Percentiles rank a stretch among this genome's conserved stretches.
These are phyloP conservation scores for Apiotrichum siamense DNA, from an alignment of 1,284 basidiomycete genomes.

Conservation along the genomic window DNA sequence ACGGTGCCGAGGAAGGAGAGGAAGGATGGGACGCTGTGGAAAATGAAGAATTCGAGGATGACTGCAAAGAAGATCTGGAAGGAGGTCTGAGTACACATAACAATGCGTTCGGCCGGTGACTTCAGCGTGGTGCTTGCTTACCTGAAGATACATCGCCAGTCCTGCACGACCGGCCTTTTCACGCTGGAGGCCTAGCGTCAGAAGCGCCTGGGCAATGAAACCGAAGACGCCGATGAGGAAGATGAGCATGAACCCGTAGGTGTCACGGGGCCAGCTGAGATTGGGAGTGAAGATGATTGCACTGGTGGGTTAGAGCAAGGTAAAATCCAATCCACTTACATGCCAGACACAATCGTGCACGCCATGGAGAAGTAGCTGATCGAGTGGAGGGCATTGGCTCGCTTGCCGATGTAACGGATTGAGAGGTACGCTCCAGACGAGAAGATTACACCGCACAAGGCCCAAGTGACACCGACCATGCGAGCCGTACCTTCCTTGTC, in stretches of 20 bases:
- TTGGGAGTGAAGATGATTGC: constrained; percentile 17
- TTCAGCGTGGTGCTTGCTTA: too few species aligned
- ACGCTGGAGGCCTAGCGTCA: constrained; percentile 45
- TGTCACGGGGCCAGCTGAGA: constrained; percentile 11
- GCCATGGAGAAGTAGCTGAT: constrained; percentile 62
- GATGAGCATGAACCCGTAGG: constrained; percentile 24
- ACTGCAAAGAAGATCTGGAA: constrained; percentile 42
- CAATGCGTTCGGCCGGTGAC: too few species aligned
- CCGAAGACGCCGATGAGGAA: constrained; percentile 54
- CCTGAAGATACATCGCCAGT: constrained; percentile 45
- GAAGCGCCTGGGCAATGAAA: constrained; percentile 55
- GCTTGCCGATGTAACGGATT: constrained; percentile 64
- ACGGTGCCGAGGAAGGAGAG: constrained; percentile 38
- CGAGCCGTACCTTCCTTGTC: constrained; percentile 15
- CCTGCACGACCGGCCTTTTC: constrained; percentile 47
- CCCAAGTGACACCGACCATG: constrained; percentile 32
- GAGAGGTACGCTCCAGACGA: constrained; percentile 50
- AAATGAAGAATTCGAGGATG: constrained; percentile 43
- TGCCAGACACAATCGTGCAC: constrained; percentile 55
- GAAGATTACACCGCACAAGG: constrained; percentile 33
- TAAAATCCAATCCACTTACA: constrained; percentile 35
- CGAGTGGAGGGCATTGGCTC: constrained; percentile 67
- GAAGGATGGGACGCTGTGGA: constrained; percentile 38
- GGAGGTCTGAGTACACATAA: too few species aligned
- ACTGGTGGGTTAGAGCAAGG: constrained; percentile 5